Conservation (phyloP, 768 basidiomycete genomes). For the Trichaptum fuscoviolaceum region DNA sequence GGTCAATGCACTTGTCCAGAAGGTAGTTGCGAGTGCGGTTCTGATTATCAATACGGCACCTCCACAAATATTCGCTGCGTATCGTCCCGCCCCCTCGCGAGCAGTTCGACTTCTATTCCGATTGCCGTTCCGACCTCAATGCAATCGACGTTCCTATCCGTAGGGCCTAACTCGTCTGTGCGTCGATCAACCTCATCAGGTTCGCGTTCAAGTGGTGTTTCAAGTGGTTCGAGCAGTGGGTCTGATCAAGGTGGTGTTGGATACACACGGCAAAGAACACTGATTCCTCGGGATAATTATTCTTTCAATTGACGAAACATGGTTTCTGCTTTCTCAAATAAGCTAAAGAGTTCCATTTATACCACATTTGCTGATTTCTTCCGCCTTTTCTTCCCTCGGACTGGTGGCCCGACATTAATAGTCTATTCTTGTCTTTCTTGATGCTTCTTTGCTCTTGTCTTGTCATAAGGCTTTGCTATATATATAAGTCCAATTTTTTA, state of each 20-base stretch:
- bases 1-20: constrained; percentile 21
- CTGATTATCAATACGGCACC: background rate
- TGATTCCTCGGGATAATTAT: background rate
- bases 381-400: background rate
- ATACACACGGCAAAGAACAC: background rate
- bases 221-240: background rate
- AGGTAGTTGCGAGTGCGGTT: background rate
- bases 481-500: background rate
- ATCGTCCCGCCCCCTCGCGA: background rate
- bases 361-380: background rate
- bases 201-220: background rate
- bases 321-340: background rate
- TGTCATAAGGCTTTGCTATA: constrained; percentile 2
- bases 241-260: background rate
- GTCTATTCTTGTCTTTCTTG: constrained; percentile 4
- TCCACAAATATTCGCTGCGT: background rate
- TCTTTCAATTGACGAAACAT: background rate
- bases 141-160: background rate
- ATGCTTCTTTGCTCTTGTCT: background rate
- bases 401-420: background rate
- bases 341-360: background rate
- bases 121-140: background rate
- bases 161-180: background rate
- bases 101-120: background rate
- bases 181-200: background rate